Percentiles rank a stretch among this genome's conserved stretches.
phyloP scores from a whole-genome alignment of 176 grass and related monocot species.

The Avena atlantica region DNA sequence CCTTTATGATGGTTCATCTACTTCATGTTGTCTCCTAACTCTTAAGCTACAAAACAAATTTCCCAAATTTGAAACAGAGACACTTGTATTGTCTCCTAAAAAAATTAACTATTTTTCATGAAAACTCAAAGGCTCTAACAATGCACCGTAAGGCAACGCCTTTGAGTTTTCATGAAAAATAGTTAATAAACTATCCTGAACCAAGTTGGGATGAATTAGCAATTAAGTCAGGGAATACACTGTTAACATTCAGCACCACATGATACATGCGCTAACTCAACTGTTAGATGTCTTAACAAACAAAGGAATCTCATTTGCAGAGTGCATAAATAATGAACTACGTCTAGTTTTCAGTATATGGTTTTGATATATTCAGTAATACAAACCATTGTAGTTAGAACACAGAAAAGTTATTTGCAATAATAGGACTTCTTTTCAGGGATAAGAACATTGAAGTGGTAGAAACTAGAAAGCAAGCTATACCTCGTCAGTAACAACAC shows the following conservation, averaged over 20 bases:
- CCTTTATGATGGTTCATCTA: slow-evolving; percentile 6
- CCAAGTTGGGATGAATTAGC: slow-evolving; percentile 4
- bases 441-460: slow-evolving; percentile 1
- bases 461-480: slow-evolving; percentile 17
- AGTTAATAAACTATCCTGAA: neutral
- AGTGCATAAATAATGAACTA: neutral
- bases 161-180: too few species aligned
- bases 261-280: neutral
- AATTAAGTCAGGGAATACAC: neutral
- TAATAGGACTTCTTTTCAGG: neutral
- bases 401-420: neutral
- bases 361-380: neutral
- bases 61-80: neutral
- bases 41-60: neutral
- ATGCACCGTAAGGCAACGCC: too few species aligned
- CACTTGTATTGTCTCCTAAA: neutral
- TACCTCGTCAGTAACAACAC: slow-evolving; percentile 97
- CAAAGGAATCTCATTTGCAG: neutral
- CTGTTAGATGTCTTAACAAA: neutral
- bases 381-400: neutral
- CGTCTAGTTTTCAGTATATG: neutral
- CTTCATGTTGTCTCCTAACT: neutral
- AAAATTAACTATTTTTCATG: neutral
- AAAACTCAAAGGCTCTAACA: neutral
- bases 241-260: neutral